phyloP scores from a whole-genome alignment of 305 asterid species.

The Fraxinus platypoda region DNA sequence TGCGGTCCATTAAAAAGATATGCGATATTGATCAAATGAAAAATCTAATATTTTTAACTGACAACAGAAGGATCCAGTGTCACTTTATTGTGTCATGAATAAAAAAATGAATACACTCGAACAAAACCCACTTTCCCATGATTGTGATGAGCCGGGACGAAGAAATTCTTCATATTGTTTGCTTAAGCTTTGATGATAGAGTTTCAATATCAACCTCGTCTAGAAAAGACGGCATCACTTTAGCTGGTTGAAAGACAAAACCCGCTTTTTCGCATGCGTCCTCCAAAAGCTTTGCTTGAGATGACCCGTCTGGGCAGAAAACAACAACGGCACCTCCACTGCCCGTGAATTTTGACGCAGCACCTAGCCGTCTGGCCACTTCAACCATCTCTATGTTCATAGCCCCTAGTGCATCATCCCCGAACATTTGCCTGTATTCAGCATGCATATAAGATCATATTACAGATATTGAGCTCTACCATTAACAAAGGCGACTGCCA shows the following conservation, averaged over 20 bases:
- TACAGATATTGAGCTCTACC: not conserved
- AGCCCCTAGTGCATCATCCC: conserved; percentile 65
- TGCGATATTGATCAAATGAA: not conserved
- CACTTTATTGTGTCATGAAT: not conserved
- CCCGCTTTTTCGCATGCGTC: conserved; percentile 67
- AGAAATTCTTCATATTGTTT: not conserved
- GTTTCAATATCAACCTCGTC: conserved; percentile 32
- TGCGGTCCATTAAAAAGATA: too few species aligned
- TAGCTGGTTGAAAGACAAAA: conserved; percentile 48
- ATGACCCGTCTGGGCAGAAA: conserved; percentile 75
- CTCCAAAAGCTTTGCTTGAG: conserved; percentile 62
- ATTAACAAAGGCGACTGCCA: not conserved
- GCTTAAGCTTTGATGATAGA: conserved; percentile 6
- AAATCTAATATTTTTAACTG: not conserved
- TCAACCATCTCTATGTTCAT: conserved; percentile 79
- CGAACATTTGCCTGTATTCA: conserved; percentile 65
- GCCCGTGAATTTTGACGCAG: conserved; percentile 91
- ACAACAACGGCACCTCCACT: conserved; percentile 92
- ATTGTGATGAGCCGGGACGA: not conserved
- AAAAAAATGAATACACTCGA: not conserved
- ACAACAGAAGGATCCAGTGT: not conserved
- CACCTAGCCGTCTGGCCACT: conserved; percentile 66
- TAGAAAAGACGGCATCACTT: conserved; percentile 56
- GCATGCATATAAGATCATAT: not conserved
- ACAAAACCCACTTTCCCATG: not conserved